A percentile compares a stretch with the other conserved stretches of the same genome.
Evolutionary conservation across 805 yeast species (phyloP).

Genomic region (Candida nanaspora): DNA sequence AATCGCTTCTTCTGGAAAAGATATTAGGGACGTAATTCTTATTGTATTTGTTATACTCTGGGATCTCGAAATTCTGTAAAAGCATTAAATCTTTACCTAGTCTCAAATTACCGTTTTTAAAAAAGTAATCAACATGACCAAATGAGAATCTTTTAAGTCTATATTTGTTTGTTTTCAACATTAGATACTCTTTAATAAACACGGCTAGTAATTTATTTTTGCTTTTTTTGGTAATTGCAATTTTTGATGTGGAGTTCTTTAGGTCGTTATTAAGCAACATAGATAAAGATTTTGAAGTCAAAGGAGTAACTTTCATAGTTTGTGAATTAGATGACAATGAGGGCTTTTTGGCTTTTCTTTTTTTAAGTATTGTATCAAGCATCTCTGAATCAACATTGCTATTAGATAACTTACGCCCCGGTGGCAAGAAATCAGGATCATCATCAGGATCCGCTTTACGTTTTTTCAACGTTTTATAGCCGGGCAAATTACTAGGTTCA

Average conservation of each 20-base stretch:
- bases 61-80: slow-evolving; percentile 1
- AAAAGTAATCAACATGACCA: slow-evolving; percentile 20
- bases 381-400: not conserved
- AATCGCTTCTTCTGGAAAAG: not conserved
- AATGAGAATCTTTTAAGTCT: slow-evolving; percentile 10
- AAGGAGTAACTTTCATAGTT: not conserved
- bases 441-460: too few relatives aligned
- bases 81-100: slow-evolving; percentile 1
- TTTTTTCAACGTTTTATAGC: too few relatives aligned
- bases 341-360: not conserved
- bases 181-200: slow-evolving; percentile 19
- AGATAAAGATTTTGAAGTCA: not conserved
- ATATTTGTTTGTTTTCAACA: slow-evolving; percentile 12
- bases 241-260: slow-evolving; percentile 14
- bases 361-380: not conserved
- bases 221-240: slow-evolving; percentile 14
- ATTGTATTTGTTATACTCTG: not conserved
- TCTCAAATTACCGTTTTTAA: slow-evolving; percentile 2
- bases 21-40: not conserved
- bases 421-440: too few relatives aligned
- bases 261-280: not conserved
- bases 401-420: too few relatives aligned
- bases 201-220: slow-evolving; percentile 19
- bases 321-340: not conserved
- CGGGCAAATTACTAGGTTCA: too few relatives aligned